Evolutionary conservation across 208 protist genomes (phyloP).

Genomic region (Leishmania martiniquensis): DNA sequence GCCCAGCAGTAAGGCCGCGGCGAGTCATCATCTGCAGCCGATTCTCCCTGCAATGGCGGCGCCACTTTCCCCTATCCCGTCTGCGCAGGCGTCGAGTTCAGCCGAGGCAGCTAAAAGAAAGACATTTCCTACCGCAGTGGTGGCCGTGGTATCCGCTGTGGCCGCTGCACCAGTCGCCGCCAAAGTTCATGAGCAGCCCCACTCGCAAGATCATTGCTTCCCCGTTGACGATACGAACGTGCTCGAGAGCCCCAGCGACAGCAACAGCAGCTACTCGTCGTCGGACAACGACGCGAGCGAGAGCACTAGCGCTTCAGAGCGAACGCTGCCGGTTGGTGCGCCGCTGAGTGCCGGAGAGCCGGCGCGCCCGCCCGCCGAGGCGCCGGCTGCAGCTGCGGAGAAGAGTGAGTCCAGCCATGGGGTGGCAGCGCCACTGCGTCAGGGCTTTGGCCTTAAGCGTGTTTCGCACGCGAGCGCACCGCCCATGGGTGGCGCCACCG

Average conservation of each 20-base stretch:
- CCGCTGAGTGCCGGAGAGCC: slow-evolving; percentile 8
- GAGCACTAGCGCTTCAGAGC: not conserved
- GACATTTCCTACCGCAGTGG: not conserved
- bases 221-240: slow-evolving; percentile 23
- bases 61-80: not conserved
- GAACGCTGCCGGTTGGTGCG: slow-evolving; percentile 11
- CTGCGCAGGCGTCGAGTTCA: not conserved
- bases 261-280: slow-evolving; percentile 28
- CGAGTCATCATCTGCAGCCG: slow-evolving; percentile 33
- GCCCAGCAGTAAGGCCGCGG: slow-evolving; percentile 10
- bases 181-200: not conserved
- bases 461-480: not conserved
- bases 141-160: not conserved
- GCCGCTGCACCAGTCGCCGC: not conserved
- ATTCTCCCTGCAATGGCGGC: slow-evolving; percentile 11
- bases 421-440: slow-evolving; percentile 13
- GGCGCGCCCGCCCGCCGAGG: not conserved
- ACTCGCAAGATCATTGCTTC: slow-evolving; percentile 8
- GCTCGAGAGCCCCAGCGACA: slow-evolving; percentile 30
- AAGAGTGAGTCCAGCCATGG: not conserved
- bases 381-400: not conserved
- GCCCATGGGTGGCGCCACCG: not conserved
- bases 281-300: slow-evolving; percentile 6
- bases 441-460: slow-evolving; percentile 38
- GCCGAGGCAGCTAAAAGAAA: not conserved